phyloP scores from a whole-genome alignment of 1,284 basidiomycete genomes.

The Coniophora puteana region DNA sequence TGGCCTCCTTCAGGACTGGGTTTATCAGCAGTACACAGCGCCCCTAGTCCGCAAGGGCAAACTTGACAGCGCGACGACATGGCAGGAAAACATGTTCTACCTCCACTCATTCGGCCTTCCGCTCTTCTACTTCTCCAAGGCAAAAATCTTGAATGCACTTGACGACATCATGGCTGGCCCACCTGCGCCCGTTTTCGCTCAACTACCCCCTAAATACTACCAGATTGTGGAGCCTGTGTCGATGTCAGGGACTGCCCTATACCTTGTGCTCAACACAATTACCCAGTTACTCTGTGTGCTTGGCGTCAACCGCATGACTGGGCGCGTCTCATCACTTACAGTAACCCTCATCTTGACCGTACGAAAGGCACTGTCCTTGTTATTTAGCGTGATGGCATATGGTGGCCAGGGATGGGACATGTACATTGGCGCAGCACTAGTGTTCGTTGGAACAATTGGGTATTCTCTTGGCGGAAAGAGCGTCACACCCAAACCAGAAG shows the following conservation, averaged over 20 bases:
- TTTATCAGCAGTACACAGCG: conserved; percentile 62
- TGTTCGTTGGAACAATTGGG: conserved; percentile 69
- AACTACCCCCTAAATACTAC: conserved; percentile 14
- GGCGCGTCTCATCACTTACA: conserved; percentile 73
- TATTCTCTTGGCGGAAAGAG: conserved; percentile 57
- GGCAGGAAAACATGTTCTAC: conserved; percentile 94
- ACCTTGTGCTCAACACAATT: conserved; percentile 74
- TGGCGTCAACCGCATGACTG: conserved; percentile 86
- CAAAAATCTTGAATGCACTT: conserved; percentile 51
- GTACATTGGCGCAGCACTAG: conserved; percentile 66
- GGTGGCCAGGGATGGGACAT: conserved; percentile 36
- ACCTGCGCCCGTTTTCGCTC: conserved; percentile 21
- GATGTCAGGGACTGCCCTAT: conserved; percentile 64
- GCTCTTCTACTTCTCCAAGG: conserved; percentile 59
- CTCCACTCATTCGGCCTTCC: conserved; percentile 74
- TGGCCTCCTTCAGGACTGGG: conserved; percentile 85
- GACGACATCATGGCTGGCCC: conserved; percentile 41
- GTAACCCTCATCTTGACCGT: conserved; percentile 90
- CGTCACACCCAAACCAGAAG: conserved; percentile 8
- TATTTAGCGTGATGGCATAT: conserved; percentile 63
- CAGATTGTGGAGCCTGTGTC: conserved; percentile 20
- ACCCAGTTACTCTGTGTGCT: conserved; percentile 90
- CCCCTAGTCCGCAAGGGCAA: conserved; percentile 16
- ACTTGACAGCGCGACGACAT: conserved; percentile 33
- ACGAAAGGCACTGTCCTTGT: conserved; percentile 83